Percentiles rank a stretch among this genome's conserved stretches.
phyloP scores from a whole-genome alignment of 2,329 filamentous ascomycete species.

The Trichoderma guizhouense region DNA sequence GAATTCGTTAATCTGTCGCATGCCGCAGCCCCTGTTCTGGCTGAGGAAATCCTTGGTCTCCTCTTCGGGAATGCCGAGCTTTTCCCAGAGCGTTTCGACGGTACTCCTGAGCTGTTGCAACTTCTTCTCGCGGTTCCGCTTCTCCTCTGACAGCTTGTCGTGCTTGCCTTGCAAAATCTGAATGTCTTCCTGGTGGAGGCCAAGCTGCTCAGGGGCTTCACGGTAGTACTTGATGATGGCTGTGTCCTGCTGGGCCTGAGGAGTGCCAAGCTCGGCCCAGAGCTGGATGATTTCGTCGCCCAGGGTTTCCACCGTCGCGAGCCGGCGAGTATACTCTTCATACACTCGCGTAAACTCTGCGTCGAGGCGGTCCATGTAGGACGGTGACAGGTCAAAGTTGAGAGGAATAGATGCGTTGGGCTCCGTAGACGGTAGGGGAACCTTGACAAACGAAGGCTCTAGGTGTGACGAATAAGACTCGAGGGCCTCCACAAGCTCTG shows the following conservation, averaged over 20 bases:
- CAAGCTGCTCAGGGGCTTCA: conserved; percentile 88
- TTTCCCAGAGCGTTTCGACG: conserved; percentile 87
- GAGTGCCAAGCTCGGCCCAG: conserved; percentile 93
- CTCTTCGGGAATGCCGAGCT: conserved; percentile 74
- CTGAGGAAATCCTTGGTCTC: conserved; percentile 85
- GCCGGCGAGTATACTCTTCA: conserved; percentile 87
- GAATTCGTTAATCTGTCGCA: conserved; percentile 92
- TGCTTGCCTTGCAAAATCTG: conserved; percentile 67
- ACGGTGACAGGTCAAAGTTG: conserved; percentile 86
- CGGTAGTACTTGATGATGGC: conserved; percentile 85
- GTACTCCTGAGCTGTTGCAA: conserved; percentile 71
- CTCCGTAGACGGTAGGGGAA: conserved; percentile 78
- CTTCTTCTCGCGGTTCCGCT: conserved; percentile 74
- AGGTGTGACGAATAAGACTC: conserved; percentile 96
- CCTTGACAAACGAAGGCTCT: conserved; percentile 80
- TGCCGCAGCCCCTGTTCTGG: conserved; percentile 82
- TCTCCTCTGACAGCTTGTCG: conserved; percentile 84
- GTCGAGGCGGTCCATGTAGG: conserved; percentile 84
- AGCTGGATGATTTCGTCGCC: conserved; percentile 87
- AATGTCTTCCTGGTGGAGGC: conserved; percentile 84
- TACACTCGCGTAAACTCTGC: conserved; percentile 91
- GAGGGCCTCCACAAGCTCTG: conserved; percentile 88
- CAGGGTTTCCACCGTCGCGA: conserved; percentile 69
- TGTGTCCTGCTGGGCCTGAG: conserved; percentile 86
- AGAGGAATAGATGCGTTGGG: conserved; percentile 73